Percentiles rank a stretch among this genome's conserved stretches.
Conservation (phyloP, 345 rosid species). For the Eucalyptus microcorys region DNA sequence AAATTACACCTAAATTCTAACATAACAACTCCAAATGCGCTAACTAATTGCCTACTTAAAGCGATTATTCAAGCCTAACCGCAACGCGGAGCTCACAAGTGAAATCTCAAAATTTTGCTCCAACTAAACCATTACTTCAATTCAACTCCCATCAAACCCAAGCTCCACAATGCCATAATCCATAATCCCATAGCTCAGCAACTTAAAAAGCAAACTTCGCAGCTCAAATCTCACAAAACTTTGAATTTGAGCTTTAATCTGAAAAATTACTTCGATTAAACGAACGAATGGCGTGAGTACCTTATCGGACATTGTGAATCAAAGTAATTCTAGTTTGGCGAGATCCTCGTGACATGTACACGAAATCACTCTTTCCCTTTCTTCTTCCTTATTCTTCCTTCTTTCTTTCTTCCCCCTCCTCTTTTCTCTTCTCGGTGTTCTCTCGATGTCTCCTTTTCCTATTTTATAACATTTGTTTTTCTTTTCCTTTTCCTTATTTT, state of each 20-base stretch:
- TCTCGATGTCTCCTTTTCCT: background rate
- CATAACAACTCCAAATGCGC: background rate
- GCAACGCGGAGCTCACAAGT: rapidly evolving
- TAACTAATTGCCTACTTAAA: too few species aligned
- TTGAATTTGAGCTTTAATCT: background rate
- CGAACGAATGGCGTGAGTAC: rapidly evolving
- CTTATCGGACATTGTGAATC: rapidly evolving
- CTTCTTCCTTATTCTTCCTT: background rate
- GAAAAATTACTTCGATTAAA: too few species aligned
- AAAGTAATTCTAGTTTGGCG: too few species aligned
- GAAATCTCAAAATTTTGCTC: too few species aligned
- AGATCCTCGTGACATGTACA: background rate
- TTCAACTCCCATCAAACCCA: background rate
- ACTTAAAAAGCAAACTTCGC: too few species aligned
- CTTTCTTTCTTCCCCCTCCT: background rate
- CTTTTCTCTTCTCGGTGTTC: background rate
- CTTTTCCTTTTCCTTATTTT: background rate
- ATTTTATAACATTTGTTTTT: too few species aligned
- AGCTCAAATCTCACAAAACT: background rate
- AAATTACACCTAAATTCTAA: background rate
- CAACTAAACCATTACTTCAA: background rate
- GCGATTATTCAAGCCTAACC: too few species aligned
- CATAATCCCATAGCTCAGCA: too few species aligned
- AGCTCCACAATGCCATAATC: background rate
- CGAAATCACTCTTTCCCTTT: background rate